Percentiles rank a stretch among this genome's conserved stretches.
These are phyloP conservation scores for Actinomortierella wolfii DNA, from an alignment of 371 early-diverging fungal genomes.

Conservation along the genomic window DNA sequence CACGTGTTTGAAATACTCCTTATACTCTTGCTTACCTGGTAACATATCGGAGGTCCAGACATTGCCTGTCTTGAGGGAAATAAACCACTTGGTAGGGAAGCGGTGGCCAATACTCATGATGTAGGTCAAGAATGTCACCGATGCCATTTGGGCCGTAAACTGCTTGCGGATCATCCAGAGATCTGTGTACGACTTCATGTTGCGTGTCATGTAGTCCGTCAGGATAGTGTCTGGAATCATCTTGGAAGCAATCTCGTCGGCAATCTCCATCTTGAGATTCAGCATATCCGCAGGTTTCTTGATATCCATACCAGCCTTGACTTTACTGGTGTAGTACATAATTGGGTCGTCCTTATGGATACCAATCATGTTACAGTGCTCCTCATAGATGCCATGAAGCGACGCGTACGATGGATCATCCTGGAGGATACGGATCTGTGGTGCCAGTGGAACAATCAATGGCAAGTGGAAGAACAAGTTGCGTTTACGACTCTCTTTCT, in stretches of 20 bases:
- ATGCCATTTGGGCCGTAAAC: constrained; percentile 89
- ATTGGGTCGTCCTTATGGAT: constrained; percentile 84
- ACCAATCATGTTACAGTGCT: constrained; percentile 71
- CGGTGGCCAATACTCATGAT: constrained; percentile 86
- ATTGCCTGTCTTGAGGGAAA: constrained; percentile 84
- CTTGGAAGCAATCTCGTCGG: constrained; percentile 74
- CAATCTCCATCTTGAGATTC: constrained; percentile 80
- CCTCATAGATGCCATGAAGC: constrained; percentile 86
- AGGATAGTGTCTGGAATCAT: constrained; percentile 86
- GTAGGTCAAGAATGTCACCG: constrained; percentile 89
- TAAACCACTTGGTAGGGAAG: constrained; percentile 83
- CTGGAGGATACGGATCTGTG: constrained; percentile 90
- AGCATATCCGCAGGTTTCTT: constrained; percentile 61
- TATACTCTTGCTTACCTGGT: constrained; percentile 55
- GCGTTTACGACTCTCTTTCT: constrained; percentile 79
- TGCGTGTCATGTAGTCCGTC: constrained; percentile 69
- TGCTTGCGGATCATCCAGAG: constrained; percentile 93
- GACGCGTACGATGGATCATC: constrained; percentile 89
- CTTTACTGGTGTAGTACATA: constrained; percentile 70
- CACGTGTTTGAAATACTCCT: background rate
- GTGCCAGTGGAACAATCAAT: constrained; percentile 88
- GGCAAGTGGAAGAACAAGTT: constrained; percentile 92
- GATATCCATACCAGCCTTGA: constrained; percentile 55
- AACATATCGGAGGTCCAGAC: constrained; percentile 81
- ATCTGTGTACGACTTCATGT: constrained; percentile 80